Percentiles rank a stretch among this genome's conserved stretches.
Conservation (phyloP, 371 early-diverging fungal genomes). For the Blakeslea trispora region DNA sequence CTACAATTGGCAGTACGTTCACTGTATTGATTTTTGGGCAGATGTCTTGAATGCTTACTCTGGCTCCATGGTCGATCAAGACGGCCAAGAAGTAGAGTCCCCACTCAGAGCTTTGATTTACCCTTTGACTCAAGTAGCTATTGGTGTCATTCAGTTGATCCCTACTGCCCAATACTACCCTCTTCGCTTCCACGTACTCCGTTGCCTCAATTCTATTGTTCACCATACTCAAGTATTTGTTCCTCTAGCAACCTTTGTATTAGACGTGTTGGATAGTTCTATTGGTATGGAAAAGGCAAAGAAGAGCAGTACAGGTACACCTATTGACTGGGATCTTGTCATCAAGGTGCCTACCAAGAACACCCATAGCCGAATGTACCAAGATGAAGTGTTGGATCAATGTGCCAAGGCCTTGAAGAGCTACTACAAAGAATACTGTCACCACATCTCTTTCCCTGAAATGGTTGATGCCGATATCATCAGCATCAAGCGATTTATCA, state of each 20-base stretch:
- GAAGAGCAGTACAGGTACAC: slow-evolving; percentile 75
- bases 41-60: slow-evolving; percentile 78
- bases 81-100: slow-evolving; percentile 52
- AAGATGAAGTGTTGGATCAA: slow-evolving; percentile 78
- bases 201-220: slow-evolving; percentile 67
- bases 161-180: slow-evolving; percentile 91
- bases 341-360: slow-evolving; percentile 81
- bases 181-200: slow-evolving; percentile 83
- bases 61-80: slow-evolving; percentile 22
- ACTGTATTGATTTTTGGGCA: slow-evolving; percentile 88
- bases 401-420: slow-evolving; percentile 68
- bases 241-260: slow-evolving; percentile 79
- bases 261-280: slow-evolving; percentile 73
- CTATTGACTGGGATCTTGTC: slow-evolving; percentile 73
- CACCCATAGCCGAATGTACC: slow-evolving; percentile 80
- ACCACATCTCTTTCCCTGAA: slow-evolving; percentile 90
- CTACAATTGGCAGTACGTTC: slow-evolving; percentile 95
- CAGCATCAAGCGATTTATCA: slow-evolving; percentile 63
- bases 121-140: slow-evolving; percentile 86
- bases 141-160: slow-evolving; percentile 80
- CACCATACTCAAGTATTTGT: slow-evolving; percentile 77
- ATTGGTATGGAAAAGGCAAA: slow-evolving; percentile 55
- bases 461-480: slow-evolving; percentile 76
- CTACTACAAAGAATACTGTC: slow-evolving; percentile 68
- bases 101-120: slow-evolving; percentile 82